These are phyloP conservation scores for Logfia minima DNA, from an alignment of 129 eudicot species.

Conservation along the genomic window DNA sequence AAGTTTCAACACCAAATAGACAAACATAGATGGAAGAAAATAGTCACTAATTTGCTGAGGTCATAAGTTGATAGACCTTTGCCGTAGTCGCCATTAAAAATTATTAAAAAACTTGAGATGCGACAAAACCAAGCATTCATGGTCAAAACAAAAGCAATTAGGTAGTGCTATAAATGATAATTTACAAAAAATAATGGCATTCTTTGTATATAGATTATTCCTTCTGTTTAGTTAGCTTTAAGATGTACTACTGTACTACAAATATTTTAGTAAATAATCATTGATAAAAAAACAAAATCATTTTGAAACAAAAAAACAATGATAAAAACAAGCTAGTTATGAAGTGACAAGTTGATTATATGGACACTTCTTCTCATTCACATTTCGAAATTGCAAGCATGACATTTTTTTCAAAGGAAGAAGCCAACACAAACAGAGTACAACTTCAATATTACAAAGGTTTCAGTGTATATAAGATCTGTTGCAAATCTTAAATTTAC, in stretches of 20 bases:
- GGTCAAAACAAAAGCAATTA: not conserved
- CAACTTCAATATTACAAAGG: conserved; percentile 4
- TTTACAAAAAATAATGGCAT: too few species aligned
- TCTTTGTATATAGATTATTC: too few species aligned
- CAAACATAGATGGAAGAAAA: too few species aligned
- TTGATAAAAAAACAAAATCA: not conserved
- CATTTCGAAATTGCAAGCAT: conserved; percentile 23
- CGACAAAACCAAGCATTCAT: not conserved
- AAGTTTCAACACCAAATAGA: too few species aligned
- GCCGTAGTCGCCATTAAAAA: not conserved
- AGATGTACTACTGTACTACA: not conserved
- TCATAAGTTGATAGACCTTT: not conserved
- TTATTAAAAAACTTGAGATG: not conserved
- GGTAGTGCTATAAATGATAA: too few species aligned
- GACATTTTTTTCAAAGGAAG: conserved; percentile 11
- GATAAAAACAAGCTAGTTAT: not conserved
- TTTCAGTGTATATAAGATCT: conserved; percentile 2
- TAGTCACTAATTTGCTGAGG: not conserved
- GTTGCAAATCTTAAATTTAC: conserved; percentile 10
- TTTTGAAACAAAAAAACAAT: not conserved
- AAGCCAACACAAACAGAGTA: conserved; percentile 12
- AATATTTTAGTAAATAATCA: not conserved
- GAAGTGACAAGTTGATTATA: not conserved
- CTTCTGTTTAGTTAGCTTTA: not conserved
- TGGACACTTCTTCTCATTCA: conserved; percentile 5